These are phyloP conservation scores for Lactarius indigo DNA, from an alignment of 768 basidiomycete species.

Conservation along the genomic window DNA sequence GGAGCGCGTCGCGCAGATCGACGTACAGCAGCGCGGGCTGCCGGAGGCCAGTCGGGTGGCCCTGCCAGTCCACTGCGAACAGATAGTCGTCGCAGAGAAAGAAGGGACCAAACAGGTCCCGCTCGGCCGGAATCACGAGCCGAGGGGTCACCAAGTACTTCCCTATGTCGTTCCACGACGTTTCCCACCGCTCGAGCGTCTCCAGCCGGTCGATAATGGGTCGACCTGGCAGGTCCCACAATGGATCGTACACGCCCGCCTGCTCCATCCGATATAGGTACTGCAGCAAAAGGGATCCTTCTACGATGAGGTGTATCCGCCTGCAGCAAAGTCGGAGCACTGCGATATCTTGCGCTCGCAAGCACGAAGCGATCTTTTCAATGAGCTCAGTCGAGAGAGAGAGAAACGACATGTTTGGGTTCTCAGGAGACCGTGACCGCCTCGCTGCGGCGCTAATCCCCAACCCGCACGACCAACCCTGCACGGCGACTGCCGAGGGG, in stretches of 20 bases:
- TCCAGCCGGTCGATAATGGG: constrained; percentile 8
- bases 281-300: constrained; percentile 9
- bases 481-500: constrained; percentile 13
- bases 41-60: background rate
- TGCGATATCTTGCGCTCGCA: constrained; percentile 1
- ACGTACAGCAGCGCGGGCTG: constrained; percentile 11
- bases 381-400: constrained; percentile 12
- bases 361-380: constrained; percentile 6
- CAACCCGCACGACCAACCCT: background rate
- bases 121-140: constrained; percentile 8
- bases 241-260: constrained; percentile 10
- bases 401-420: constrained; percentile 14
- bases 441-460: background rate
- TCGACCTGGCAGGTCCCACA: background rate
- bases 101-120: constrained; percentile 17
- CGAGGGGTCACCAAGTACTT: constrained; percentile 6
- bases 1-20: constrained; percentile 16
- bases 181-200: constrained; percentile 15
- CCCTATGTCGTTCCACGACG: constrained; percentile 5
- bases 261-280: constrained; percentile 1
- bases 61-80: constrained; percentile 16
- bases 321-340: constrained; percentile 5
- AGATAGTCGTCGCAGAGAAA: constrained; percentile 17
- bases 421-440: background rate
- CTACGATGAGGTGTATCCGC: background rate